A percentile compares a stretch with the other conserved stretches of the same genome.
Evolutionary conservation across 2,329 filamentous ascomycete species (phyloP).

Genomic region (Fusarium hainanense): DNA sequence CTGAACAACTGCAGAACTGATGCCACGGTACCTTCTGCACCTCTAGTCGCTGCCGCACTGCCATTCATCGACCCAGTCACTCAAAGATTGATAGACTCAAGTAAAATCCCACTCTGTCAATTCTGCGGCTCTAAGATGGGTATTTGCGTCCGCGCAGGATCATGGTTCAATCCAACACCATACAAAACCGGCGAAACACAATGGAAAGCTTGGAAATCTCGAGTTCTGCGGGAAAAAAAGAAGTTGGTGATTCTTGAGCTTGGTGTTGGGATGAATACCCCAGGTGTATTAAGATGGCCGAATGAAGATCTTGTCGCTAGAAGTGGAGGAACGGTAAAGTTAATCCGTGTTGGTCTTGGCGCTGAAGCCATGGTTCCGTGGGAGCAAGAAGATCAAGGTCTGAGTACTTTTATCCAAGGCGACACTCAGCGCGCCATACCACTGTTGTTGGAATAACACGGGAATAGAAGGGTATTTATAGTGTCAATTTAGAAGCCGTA

Average conservation of each 20-base stretch:
- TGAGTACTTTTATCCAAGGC: conserved; percentile 39
- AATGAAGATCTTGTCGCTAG: conserved; percentile 37
- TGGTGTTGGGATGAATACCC: conserved; percentile 41
- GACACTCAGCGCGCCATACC: conserved; percentile 20
- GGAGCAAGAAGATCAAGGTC: conserved; percentile 31
- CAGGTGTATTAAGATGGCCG: conserved; percentile 39
- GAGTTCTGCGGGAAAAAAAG: conserved; percentile 16
- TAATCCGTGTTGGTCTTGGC: conserved; percentile 36
- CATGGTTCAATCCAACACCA: conserved; percentile 36
- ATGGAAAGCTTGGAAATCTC: conserved; percentile 24
- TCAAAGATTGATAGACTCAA: conserved; percentile 24
- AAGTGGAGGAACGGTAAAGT: conserved; percentile 23
- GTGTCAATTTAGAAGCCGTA: no score
- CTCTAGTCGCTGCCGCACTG: conserved; percentile 17
- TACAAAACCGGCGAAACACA: conserved; percentile 21
- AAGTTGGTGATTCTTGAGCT: conserved; percentile 38
- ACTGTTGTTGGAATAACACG: not conserved
- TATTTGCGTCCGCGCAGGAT: conserved; percentile 38
- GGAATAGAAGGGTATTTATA: not conserved
- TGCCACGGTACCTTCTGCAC: conserved; percentile 9
- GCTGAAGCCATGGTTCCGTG: conserved; percentile 36
- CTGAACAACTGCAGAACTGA: conserved; percentile 35
- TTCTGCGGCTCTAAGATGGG: conserved; percentile 39
- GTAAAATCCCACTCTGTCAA: conserved; percentile 26
- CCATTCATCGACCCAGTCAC: conserved; percentile 18